Percentiles rank a stretch among this genome's conserved stretches.
phyloP scores from a whole-genome alignment of 306 rosid genomes.

The Vigna radiata region DNA sequence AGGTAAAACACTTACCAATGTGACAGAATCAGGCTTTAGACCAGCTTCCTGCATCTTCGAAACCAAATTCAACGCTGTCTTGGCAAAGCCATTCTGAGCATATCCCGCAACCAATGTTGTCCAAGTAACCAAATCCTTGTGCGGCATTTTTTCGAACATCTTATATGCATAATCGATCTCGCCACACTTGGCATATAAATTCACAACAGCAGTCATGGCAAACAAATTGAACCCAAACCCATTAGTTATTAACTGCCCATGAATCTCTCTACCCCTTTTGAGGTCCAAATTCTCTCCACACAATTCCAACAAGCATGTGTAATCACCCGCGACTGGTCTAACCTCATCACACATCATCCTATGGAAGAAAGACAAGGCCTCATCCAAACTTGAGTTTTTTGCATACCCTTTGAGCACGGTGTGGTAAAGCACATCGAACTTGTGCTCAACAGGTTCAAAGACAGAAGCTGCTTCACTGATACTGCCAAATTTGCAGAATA shows the following conservation, averaged over 20 bases:
- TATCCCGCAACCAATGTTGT: constrained; percentile 74
- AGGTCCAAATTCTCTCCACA: constrained; percentile 75
- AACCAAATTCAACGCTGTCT: constrained; percentile 60
- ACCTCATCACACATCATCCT: constrained; percentile 70
- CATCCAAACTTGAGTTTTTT: constrained; percentile 60
- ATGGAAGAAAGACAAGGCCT: constrained; percentile 57
- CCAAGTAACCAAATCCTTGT: constrained; percentile 84
- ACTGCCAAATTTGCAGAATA: constrained; percentile 77
- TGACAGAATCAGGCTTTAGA: constrained; percentile 74
- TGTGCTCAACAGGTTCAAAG: constrained; percentile 62
- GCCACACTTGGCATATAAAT: constrained; percentile 73
- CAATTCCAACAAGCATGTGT: constrained; percentile 77
- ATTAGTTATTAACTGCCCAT: constrained; percentile 65
- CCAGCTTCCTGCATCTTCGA: constrained; percentile 73
- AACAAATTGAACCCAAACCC: constrained; percentile 71
- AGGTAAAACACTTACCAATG: constrained; percentile 81
- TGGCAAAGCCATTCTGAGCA: constrained; percentile 80
- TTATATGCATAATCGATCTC: constrained; percentile 69
- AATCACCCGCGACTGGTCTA: constrained; percentile 74
- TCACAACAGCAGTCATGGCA: constrained; percentile 82
- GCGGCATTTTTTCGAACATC: constrained; percentile 89
- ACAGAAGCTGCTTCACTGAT: constrained; percentile 69
- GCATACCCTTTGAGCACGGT: constrained; percentile 85
- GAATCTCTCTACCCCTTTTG: constrained; percentile 79
- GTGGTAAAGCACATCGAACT: constrained; percentile 79